Conservation (phyloP, 2,329 filamentous ascomycete species). For the Hypoxylon sp. region DNA sequence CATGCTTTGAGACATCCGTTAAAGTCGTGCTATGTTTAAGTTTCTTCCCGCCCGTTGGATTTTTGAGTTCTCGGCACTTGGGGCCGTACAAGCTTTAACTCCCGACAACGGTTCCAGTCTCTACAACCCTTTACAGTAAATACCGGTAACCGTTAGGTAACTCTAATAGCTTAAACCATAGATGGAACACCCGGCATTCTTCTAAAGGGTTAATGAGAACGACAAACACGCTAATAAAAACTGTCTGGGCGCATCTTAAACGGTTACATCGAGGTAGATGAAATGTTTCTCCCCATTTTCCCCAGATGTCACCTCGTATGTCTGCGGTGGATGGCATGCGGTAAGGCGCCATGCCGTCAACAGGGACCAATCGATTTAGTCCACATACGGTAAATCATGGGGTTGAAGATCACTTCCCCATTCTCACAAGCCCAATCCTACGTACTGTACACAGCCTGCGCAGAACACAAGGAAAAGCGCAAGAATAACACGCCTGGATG, state of each 20-base stretch:
- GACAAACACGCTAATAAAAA: not conserved
- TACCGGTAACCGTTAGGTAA: constrained; percentile 39
- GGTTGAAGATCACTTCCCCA: constrained; percentile 41
- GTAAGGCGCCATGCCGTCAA: constrained; percentile 14
- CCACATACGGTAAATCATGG: constrained; percentile 36
- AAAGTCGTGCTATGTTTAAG: not conserved
- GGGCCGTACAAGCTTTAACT: constrained; percentile 16
- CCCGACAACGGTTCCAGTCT: constrained; percentile 6
- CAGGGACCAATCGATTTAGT: constrained; percentile 33
- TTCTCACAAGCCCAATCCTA: constrained; percentile 28
- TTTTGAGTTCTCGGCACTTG: constrained; percentile 36
- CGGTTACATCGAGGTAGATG: constrained; percentile 33
- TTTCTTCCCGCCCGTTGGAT: constrained; percentile 11
- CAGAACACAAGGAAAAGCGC: not conserved
- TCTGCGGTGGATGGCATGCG: constrained; percentile 18
- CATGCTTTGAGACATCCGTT: not conserved
- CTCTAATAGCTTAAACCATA: constrained; percentile 33
- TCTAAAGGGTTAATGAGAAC: constrained; percentile 13
- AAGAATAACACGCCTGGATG: constrained; percentile 17
- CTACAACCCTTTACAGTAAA: constrained; percentile 1
- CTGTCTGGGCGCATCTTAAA: constrained; percentile 11
- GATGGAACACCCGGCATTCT: constrained; percentile 22
- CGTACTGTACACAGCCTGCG: constrained; percentile 1
- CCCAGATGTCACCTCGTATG: constrained; percentile 34
- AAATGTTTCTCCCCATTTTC: constrained; percentile 28